Evolutionary conservation across 176 grass and related monocot species (phyloP).

Genomic region (Panicum miliaceum): DNA sequence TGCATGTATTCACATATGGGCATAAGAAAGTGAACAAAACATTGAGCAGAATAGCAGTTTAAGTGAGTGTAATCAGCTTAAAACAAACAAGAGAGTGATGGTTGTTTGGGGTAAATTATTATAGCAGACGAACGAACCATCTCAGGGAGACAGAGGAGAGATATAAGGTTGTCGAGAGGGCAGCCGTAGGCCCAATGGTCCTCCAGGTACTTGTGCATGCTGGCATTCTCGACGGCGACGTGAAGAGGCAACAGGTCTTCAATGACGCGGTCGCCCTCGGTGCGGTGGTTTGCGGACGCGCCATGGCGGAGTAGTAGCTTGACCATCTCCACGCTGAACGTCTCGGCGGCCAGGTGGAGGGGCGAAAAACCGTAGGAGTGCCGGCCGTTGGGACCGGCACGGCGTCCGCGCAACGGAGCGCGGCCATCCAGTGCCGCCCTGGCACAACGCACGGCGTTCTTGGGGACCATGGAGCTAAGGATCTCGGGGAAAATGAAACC

Average conservation of each 20-base stretch:
- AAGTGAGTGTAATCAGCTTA: too few relatives aligned
- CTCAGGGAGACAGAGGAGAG: constrained; percentile 26
- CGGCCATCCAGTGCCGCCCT: background rate
- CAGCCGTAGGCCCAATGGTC: background rate
- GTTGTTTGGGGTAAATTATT: too few relatives aligned
- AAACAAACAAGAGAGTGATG: too few relatives aligned
- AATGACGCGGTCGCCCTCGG: background rate
- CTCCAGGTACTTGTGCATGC: constrained; percentile 31
- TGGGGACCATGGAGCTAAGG: background rate
- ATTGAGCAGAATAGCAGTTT: background rate
- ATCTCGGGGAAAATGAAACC: background rate
- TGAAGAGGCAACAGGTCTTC: background rate
- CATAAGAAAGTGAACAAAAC: background rate
- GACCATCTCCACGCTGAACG: constrained; percentile 20
- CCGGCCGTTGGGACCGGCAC: background rate
- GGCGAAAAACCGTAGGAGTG: background rate
- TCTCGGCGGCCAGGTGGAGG: background rate
- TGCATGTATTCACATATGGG: too few relatives aligned
- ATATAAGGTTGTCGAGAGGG: background rate
- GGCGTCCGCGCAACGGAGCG: background rate
- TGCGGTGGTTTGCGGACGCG: background rate
- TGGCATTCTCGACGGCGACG: constrained; percentile 10
- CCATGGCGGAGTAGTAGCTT: background rate
- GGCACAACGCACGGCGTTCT: background rate
- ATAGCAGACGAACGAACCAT: constrained; percentile 20